These are phyloP conservation scores for Ustilago crameri DNA, from an alignment of 1,284 basidiomycete species.

Conservation along the genomic window DNA sequence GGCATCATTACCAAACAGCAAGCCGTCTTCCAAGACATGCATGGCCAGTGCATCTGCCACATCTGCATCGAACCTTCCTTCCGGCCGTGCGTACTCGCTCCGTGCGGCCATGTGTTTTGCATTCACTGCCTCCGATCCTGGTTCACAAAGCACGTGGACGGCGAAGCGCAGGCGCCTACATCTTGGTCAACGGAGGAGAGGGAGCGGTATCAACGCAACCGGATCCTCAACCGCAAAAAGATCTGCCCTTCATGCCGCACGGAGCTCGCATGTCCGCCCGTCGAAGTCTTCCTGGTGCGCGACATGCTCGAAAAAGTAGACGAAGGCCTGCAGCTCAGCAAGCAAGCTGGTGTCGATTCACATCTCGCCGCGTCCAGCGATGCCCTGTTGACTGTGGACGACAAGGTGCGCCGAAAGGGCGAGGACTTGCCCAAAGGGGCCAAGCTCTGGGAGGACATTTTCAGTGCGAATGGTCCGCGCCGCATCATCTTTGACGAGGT, in stretches of 20 bases:
- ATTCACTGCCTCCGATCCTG: constrained; percentile 60
- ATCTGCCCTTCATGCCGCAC: constrained; percentile 63
- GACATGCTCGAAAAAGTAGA: constrained; percentile 56
- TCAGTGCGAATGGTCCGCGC: constrained; percentile 32
- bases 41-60: constrained; percentile 51
- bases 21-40: constrained; percentile 33
- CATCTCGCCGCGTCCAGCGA: constrained; percentile 29
- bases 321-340: constrained; percentile 26
- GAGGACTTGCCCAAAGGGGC: constrained; percentile 43
- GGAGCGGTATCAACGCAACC: constrained; percentile 15
- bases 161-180: constrained; percentile 28
- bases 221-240: constrained; percentile 57
- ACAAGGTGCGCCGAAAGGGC: constrained; percentile 33
- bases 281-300: constrained; percentile 59
- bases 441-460: constrained; percentile 54
- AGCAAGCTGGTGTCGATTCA: constrained; percentile 20
- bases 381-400: constrained; percentile 27
- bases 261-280: constrained; percentile 53
- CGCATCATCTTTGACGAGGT: constrained; percentile 59
- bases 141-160: constrained; percentile 55
- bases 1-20: constrained; percentile 35
- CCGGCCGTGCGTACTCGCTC: constrained; percentile 58
- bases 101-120: constrained; percentile 65
- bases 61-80: constrained; percentile 58
- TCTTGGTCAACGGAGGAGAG: constrained; percentile 16